Conservation (phyloP, 805 yeast genomes). For the Barnettozyma californica region DNA sequence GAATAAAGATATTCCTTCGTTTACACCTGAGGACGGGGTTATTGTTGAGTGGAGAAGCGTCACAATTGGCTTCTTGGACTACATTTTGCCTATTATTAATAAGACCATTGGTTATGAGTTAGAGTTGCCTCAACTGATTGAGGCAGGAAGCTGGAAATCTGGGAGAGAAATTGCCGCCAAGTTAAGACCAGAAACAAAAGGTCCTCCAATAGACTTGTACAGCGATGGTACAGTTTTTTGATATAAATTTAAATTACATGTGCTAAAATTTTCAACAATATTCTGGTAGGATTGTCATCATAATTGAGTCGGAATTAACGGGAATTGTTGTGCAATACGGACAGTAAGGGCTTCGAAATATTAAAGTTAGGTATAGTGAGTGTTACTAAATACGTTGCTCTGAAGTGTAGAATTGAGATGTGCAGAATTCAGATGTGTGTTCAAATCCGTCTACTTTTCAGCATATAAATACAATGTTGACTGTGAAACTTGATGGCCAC, state of each 20-base stretch:
- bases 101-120: constrained; percentile 36
- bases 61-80: constrained; percentile 53
- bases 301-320: too few relatives aligned
- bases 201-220: constrained; percentile 58
- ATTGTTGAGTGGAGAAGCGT: constrained; percentile 67
- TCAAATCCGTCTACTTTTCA: too few relatives aligned
- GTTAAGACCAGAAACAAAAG: constrained; percentile 42
- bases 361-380: too few relatives aligned
- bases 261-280: background rate
- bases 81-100: constrained; percentile 47
- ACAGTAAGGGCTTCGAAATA: too few relatives aligned
- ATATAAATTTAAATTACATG: too few relatives aligned
- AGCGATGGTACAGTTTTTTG: constrained; percentile 66
- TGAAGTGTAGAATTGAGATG: too few relatives aligned
- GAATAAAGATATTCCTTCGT: constrained; percentile 39
- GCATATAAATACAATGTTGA: too few relatives aligned
- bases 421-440: too few relatives aligned
- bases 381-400: too few relatives aligned
- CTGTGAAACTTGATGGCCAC: too few relatives aligned
- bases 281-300: too few relatives aligned
- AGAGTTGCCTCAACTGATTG: constrained; percentile 52
- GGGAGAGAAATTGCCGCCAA: constrained; percentile 56
- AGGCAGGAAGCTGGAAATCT: constrained; percentile 66
- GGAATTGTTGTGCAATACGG: too few relatives aligned
- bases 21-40: constrained; percentile 48